Percentiles rank a stretch among this genome's conserved stretches.
Evolutionary conservation across 2,329 filamentous ascomycete genomes (phyloP).

Genomic region (Neonectria hederae): DNA sequence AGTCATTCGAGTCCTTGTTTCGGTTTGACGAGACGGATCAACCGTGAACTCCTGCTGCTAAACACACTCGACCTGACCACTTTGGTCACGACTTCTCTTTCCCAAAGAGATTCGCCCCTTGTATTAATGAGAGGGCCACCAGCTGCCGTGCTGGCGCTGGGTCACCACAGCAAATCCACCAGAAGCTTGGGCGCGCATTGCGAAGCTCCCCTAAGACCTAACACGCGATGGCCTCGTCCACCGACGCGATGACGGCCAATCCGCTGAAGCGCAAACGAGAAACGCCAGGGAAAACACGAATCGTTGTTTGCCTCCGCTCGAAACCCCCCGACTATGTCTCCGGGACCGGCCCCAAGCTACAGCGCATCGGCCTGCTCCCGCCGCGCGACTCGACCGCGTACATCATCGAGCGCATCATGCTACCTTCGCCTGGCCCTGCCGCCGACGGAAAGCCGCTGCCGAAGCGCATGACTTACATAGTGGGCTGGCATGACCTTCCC

Average conservation of each 20-base stretch:
- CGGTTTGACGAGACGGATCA: not conserved
- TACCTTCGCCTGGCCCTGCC: conserved; percentile 49
- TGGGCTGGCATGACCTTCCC: conserved; percentile 64
- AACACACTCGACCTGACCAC: not conserved
- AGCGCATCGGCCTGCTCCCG: conserved; percentile 59
- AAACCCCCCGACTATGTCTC: conserved; percentile 51
- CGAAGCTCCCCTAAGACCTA: conserved; percentile 15
- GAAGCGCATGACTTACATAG: conserved; percentile 61
- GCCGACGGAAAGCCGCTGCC: conserved; percentile 49
- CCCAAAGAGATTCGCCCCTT: not conserved
- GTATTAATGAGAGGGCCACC: conserved; percentile 17
- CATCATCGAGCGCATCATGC: conserved; percentile 63
- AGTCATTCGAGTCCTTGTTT: conserved; percentile 9
- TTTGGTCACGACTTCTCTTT: not conserved
- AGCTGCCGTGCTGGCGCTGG: conserved; percentile 20
- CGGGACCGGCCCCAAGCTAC: conserved; percentile 58
- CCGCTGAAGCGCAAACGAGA: conserved; percentile 29
- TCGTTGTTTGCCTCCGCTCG: conserved; percentile 31
- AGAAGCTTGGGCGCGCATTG: conserved; percentile 19
- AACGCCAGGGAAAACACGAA: conserved; percentile 15
- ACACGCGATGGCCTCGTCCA: conserved; percentile 33
- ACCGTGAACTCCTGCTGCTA: not conserved
- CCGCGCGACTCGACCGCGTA: conserved; percentile 63
- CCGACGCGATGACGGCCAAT: conserved; percentile 14
- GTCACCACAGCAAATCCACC: conserved; percentile 7